Percentiles rank a stretch among this genome's conserved stretches.
Evolutionary conservation across 495 filamentous ascomycete species (phyloP).

Genomic region (Trichoderma gamsii): DNA sequence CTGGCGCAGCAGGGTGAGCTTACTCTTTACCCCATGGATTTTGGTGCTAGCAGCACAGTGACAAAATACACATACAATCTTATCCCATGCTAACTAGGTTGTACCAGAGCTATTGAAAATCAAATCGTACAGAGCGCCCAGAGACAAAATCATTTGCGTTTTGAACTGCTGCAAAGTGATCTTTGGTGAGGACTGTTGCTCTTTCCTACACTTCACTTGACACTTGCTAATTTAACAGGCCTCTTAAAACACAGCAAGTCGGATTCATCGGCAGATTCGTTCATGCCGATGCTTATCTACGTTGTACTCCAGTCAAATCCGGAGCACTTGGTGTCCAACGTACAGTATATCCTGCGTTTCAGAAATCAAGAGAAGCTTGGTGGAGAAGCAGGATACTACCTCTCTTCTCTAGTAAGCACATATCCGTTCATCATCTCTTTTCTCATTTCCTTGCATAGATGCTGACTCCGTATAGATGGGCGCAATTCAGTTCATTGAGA

Average conservation of each 20-base stretch:
- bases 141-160: constrained; percentile 98
- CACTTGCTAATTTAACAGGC: constrained; percentile 39
- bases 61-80: background rate
- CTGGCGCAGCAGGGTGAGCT: constrained; percentile 78
- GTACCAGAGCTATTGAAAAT: constrained; percentile 82
- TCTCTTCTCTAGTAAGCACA: constrained; percentile 80
- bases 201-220: constrained; percentile 20
- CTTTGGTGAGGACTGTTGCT: constrained; percentile 60
- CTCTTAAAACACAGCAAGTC: constrained; percentile 84
- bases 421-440: background rate
- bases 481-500: constrained; percentile 94
- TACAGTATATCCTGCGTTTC: constrained; percentile 96
- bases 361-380: constrained; percentile 94
- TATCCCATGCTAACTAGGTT: constrained; percentile 13
- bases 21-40: background rate
- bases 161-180: constrained; percentile 99
- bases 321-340: constrained; percentile 91
- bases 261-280: constrained; percentile 92
- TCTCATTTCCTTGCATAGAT: constrained; percentile 11
- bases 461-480: constrained; percentile 59
- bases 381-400: constrained; percentile 95
- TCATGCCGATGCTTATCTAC: constrained; percentile 92
- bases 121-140: constrained; percentile 86
- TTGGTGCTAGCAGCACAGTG: no score
- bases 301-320: constrained; percentile 92